These are phyloP conservation scores for Dianthus caryophyllus DNA, from an alignment of 148 eudicot genomes.

Conservation along the genomic window DNA sequence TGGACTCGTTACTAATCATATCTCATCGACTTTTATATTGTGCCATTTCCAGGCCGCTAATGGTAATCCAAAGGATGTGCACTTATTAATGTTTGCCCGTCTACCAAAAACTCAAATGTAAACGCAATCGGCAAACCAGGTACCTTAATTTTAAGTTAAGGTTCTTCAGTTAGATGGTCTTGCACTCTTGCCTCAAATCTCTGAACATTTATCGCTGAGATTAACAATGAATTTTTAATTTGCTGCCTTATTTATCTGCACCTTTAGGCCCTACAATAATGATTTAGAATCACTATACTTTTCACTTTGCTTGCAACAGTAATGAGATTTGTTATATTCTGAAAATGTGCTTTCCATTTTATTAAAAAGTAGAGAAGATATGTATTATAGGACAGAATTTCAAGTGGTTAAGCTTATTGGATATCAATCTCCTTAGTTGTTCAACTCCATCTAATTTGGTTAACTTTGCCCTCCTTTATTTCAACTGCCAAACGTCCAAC, in stretches of 20 bases:
- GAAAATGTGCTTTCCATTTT: not conserved
- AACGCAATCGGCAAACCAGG: slow-evolving; percentile 48
- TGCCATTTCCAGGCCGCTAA: slow-evolving; percentile 43
- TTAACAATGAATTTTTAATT: not conserved
- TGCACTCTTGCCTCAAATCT: not conserved
- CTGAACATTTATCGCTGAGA: slow-evolving; percentile 9
- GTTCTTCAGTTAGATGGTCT: slow-evolving; percentile 14
- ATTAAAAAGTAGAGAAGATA: not conserved
- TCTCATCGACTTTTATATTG: not conserved
- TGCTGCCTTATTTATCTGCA: not conserved
- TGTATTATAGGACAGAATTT: too few relatives aligned
- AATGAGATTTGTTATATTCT: not conserved
- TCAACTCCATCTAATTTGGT: slow-evolving; percentile 1
- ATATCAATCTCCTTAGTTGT: not conserved
- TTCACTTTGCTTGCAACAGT: not conserved
- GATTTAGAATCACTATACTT: not conserved
- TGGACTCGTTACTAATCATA: too few relatives aligned
- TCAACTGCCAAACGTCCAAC: not conserved
- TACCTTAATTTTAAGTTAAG: slow-evolving; percentile 9
- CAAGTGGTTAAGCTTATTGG: slow-evolving; percentile 3
- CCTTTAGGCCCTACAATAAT: slow-evolving; percentile 2
- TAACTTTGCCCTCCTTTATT: not conserved
- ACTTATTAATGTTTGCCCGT: slow-evolving; percentile 59
- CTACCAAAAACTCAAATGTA: slow-evolving; percentile 83
- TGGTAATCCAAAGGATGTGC: slow-evolving; percentile 59